Percentiles rank a stretch among this genome's conserved stretches.
Conservation (phyloP, 441 rosid species). For the Eugenia klotzschiana region DNA sequence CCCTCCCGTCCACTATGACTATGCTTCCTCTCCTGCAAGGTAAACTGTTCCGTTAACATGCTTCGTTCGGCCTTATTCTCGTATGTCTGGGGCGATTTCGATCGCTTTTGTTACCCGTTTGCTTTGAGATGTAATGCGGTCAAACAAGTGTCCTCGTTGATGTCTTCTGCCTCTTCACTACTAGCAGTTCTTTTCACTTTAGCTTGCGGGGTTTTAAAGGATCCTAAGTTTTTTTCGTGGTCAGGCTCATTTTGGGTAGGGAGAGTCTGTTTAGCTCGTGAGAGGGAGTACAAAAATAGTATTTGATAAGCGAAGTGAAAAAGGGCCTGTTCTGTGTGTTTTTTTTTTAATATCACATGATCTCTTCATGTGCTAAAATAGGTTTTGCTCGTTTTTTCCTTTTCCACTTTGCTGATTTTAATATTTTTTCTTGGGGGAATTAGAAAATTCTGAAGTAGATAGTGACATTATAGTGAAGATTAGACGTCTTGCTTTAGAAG, state of each 20-base stretch:
- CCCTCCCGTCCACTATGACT: slow-evolving; percentile 21
- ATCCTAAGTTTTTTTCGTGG: neutral
- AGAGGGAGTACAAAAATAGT: neutral
- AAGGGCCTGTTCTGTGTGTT: neutral
- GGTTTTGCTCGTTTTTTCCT: neutral
- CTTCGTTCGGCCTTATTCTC: neutral
- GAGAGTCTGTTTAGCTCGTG: neutral
- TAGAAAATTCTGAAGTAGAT: neutral
- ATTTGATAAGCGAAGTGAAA: neutral
- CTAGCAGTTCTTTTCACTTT: neutral
- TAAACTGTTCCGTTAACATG: slow-evolving; percentile 3
- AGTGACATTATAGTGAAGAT: neutral
- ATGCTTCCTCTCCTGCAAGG: slow-evolving; percentile 57
- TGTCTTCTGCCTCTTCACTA: neutral
- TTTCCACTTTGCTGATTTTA: neutral
- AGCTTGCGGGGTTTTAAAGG: neutral
- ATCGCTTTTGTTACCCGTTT: neutral
- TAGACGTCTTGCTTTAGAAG: neutral
- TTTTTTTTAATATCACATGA: neutral
- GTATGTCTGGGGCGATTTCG: neutral
- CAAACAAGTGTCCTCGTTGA: neutral
- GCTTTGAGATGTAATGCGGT: neutral
- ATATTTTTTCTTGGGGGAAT: neutral
- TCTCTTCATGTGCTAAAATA: neutral
- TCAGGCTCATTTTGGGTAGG: neutral